phyloP scores from a whole-genome alignment of 2,329 filamentous ascomycete genomes.

The Scolecobasidium constrictum region DNA sequence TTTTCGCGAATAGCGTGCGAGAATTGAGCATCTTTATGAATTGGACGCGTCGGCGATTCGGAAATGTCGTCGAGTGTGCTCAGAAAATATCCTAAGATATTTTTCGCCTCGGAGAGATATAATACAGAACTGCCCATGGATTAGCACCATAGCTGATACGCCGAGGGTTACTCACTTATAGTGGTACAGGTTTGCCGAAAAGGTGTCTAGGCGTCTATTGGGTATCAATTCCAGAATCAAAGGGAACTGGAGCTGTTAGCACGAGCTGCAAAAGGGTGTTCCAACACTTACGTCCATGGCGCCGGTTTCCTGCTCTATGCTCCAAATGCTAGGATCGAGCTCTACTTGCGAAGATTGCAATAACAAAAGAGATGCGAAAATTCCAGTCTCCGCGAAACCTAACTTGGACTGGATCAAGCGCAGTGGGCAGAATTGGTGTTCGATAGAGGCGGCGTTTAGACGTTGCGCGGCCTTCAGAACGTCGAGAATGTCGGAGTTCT shows the following conservation, averaged over 20 bases:
- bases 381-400: slow-evolving; percentile 33
- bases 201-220: slow-evolving; percentile 4
- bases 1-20: no score
- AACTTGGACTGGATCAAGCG: slow-evolving; percentile 54
- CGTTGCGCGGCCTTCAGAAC: slow-evolving; percentile 50
- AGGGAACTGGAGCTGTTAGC: slow-evolving; percentile 9
- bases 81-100: neutral
- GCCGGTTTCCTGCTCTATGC: slow-evolving; percentile 38
- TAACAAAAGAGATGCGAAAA: slow-evolving; percentile 76
- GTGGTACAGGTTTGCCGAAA: slow-evolving; percentile 6
- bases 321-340: slow-evolving; percentile 41
- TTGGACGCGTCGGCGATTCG: no score
- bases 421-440: slow-evolving; percentile 65
- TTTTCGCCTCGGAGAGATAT: neutral
- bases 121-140: slow-evolving; percentile 1
- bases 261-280: no score
- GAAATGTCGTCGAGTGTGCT: no score
- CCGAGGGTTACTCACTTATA: no score
- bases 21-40: neutral
- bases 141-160: no score
- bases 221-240: slow-evolving; percentile 11
- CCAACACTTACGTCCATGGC: slow-evolving; percentile 53
- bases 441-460: slow-evolving; percentile 50
- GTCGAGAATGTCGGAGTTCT: slow-evolving; percentile 39
- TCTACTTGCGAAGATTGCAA: slow-evolving; percentile 51